Base-by-base conservation (phyloP, 2,329 filamentous ascomycete species). In the Shiraia sp. region DNA sequence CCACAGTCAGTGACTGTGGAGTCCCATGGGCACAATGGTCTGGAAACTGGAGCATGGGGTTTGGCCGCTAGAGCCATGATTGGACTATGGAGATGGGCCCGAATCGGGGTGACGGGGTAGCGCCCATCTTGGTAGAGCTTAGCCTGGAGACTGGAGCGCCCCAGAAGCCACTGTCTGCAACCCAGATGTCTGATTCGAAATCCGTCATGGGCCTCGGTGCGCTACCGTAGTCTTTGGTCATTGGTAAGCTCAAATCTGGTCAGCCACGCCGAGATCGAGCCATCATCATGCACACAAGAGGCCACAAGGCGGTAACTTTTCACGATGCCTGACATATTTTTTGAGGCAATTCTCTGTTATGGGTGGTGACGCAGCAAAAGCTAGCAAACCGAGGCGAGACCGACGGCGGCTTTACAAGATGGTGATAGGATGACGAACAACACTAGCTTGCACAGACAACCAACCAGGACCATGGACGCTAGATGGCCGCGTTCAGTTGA, bases 11-110 rank as follows among this genome's bases (percentile, higher is more conserved):
- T n/a, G 36, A 51, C 40, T 42, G 41, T 47, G 48, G 51, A 48
- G 42, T 51, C 49, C 53, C 55, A 58, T 52, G 54, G 45, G 49
- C 53, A 51, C 33, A 42, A 43, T 49, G 52, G 47, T 46, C 37
- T 41, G 41, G 42, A 53, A 50, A 54, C 55, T 46, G 51, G 55
- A 49, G 53, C 52, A 41, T 55, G 52, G 52, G 49, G 51, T 44
- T 29, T 32, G 27, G 37, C 17, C 40, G 45, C 55, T 56, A 59
- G 36, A 22, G 24, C 16, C 40, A 17, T 44, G 36, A 53, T 47
- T 50, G 52, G 48, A 39, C 40, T 25, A 36, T 49, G 36, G 35
- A 52, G 51, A 41, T 51, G 40, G 46, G 49, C 48, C 55, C 47
- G 46, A 48, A 25, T 34, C 24, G 37, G 44, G 31, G 32, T 38